Conservation (phyloP, 2,329 filamentous ascomycete genomes). For the Trichoderma lentiforme region DNA sequence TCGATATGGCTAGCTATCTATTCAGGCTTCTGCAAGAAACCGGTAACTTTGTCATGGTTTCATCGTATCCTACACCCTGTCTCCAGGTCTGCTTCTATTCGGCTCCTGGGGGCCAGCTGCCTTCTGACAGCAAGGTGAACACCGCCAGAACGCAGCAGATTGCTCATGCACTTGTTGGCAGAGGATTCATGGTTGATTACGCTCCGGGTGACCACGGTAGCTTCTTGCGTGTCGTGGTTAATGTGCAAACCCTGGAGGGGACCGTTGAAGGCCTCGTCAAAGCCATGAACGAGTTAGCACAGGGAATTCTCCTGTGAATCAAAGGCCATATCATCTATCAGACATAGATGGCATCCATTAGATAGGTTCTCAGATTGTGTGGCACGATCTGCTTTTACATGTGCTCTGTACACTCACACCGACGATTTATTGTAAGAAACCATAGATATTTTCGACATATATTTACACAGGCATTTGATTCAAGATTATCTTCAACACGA, state of each 20-base stretch:
- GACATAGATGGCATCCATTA: neutral
- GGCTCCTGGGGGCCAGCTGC: conserved; percentile 52
- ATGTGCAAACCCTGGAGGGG: conserved; percentile 50
- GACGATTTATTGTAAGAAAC: neutral
- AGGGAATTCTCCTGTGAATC: conserved; percentile 18
- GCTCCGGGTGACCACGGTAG: conserved; percentile 54
- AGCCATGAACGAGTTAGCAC: conserved; percentile 49
- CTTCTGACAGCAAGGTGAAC: conserved; percentile 42
- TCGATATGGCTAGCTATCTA: conserved; percentile 68
- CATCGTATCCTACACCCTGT: conserved; percentile 75
- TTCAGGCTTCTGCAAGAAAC: conserved; percentile 54
- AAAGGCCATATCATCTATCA: no score
- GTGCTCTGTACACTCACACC: neutral
- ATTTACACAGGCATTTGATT: neutral
- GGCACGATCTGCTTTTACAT: neutral
- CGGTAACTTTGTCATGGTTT: conserved; percentile 67
- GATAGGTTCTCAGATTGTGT: neutral
- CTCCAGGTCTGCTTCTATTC: conserved; percentile 96
- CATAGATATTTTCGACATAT: neutral
- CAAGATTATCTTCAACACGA: neutral
- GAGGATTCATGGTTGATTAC: conserved; percentile 61
- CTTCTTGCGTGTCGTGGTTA: conserved; percentile 60
- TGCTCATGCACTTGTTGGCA: conserved; percentile 44
- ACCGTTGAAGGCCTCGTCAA: conserved; percentile 54
- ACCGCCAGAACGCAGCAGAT: conserved; percentile 49